Base-by-base conservation (phyloP, 192 early-diverging fungal species). In the Mortierella alpina region DNA sequence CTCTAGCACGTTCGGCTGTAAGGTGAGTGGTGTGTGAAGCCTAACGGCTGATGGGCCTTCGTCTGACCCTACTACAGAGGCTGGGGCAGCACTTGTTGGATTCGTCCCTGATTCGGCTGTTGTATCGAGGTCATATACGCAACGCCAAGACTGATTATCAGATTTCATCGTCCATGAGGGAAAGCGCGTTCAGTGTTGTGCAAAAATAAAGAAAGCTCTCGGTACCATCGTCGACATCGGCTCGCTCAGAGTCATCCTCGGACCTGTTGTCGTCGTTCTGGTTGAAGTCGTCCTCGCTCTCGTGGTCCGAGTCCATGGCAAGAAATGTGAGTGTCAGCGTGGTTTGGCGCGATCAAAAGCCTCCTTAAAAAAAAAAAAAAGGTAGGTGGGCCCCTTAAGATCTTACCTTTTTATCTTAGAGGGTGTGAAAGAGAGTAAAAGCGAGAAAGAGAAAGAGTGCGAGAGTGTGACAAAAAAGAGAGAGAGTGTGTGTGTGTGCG, bases 271-370 rank as follows among this genome's bases (percentile, higher is more conserved):
- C 72, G 49, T 70, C 68, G 57, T 77, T 77, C 14, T 72, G 51
- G 56, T 60, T 61, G 41, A 77, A 83, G 12, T 83, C 82, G 59
- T 83, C 82, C 17, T 83, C 82, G 63, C 82, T 83, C 52, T 82
- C 80, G 55, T 75, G 72, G 42, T 82, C 80, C 14, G 77, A 80
- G 65, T 80, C 77, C 77, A 80, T 74, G 71, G 15, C 52, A 47
- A 20, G 0, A 8, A 0, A 45, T 63, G 44, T 47, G 55, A 80
- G 75, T 31, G 65, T 40, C 8, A 66, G 67, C 11, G 67, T 52
- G 11, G 69, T 66, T 66, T 31, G 31, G 31, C 31, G 31, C 31
- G 58, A 59, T 44, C 41, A 42, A 42, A 42, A 13, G 4, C 57
- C 39, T 23, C 15, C 57, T 14, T 31, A 12, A 15, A 41, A 42